phyloP scores from a whole-genome alignment of 495 filamentous ascomycete genomes.

The Aspergillus sparsus region DNA sequence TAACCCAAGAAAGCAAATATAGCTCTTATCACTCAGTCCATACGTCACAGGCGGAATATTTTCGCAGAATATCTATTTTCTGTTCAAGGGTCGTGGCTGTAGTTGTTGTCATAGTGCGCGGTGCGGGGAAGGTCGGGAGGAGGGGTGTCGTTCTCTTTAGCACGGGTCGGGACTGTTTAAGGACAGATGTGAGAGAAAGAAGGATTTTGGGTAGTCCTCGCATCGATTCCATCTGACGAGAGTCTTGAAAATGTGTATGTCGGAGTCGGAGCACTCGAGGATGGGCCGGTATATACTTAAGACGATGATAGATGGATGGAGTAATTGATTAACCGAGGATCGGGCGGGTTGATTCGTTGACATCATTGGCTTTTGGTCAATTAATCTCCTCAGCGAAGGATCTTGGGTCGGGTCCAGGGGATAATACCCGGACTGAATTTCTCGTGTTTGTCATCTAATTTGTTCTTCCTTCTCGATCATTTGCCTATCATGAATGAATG shows the following conservation, averaged over 20 bases:
- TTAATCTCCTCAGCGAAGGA: no score
- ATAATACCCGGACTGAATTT: no score
- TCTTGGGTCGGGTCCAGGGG: no score
- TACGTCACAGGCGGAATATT: slow-evolving; percentile 55
- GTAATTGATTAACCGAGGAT: slow-evolving; percentile 10
- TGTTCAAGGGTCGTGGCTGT: slow-evolving; percentile 26
- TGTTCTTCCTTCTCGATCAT: no score
- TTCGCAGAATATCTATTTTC: slow-evolving; percentile 37
- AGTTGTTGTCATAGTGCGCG: slow-evolving; percentile 30
- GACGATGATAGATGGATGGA: not conserved
- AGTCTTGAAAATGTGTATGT: not conserved
- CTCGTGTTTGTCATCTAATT: no score
- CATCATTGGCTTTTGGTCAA: not conserved
- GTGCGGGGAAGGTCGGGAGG: slow-evolving; percentile 13
- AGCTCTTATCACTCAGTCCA: slow-evolving; percentile 3
- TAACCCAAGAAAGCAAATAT: not conserved
- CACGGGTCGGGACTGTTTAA: not conserved
- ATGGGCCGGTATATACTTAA: not conserved
- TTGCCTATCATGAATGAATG: no score
- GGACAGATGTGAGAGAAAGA: not conserved
- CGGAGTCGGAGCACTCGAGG: slow-evolving; percentile 19
- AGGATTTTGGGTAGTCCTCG: slow-evolving; percentile 6
- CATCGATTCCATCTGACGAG: not conserved
- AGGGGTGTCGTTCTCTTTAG: slow-evolving; percentile 1
- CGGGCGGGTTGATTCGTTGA: slow-evolving; percentile 1